Percentiles rank a stretch among this genome's conserved stretches.
phyloP scores from a whole-genome alignment of 1,284 basidiomycete genomes.

The Sporisorium graminicola region DNA sequence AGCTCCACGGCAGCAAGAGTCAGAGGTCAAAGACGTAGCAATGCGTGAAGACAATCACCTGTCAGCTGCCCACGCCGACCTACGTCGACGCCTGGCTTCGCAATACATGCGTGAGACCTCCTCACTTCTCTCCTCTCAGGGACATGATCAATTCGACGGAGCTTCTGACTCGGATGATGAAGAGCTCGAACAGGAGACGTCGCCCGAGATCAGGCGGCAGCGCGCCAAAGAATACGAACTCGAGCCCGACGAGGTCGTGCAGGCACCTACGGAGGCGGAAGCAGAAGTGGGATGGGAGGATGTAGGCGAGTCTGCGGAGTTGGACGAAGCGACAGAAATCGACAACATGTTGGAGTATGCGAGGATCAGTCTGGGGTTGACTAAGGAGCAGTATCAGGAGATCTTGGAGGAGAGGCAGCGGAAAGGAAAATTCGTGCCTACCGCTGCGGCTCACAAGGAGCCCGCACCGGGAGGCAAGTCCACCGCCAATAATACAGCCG shows the following conservation, averaged over 20 bases:
- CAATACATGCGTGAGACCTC: conserved; percentile 49
- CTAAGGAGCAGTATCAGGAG: conserved; percentile 45
- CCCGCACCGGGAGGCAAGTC: not conserved
- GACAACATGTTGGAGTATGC: conserved; percentile 52
- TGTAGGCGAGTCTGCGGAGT: not conserved
- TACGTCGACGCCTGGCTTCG: conserved; percentile 29
- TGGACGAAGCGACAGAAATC: conserved; percentile 47
- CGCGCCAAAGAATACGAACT: conserved; percentile 35
- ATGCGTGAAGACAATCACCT: conserved; percentile 20
- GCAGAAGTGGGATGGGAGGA: conserved; percentile 18
- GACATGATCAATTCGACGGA: conserved; percentile 37
- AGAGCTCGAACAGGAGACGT: conserved; percentile 41
- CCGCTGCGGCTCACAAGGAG: not conserved
- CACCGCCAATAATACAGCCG: not conserved
- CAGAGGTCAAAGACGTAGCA: not conserved
- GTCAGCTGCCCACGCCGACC: conserved; percentile 23
- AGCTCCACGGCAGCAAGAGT: no score
- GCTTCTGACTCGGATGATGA: conserved; percentile 47
- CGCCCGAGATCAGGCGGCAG: conserved; percentile 19
- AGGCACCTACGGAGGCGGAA: not conserved
- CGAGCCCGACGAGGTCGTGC: conserved; percentile 25
- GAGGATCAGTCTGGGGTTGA: conserved; percentile 49
- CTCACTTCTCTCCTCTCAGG: conserved; percentile 30
- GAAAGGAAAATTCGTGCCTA: conserved; percentile 47
- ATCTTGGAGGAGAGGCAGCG: conserved; percentile 45